Conservation (phyloP, 1,284 basidiomycete genomes). For the Inonotus hispidus region DNA sequence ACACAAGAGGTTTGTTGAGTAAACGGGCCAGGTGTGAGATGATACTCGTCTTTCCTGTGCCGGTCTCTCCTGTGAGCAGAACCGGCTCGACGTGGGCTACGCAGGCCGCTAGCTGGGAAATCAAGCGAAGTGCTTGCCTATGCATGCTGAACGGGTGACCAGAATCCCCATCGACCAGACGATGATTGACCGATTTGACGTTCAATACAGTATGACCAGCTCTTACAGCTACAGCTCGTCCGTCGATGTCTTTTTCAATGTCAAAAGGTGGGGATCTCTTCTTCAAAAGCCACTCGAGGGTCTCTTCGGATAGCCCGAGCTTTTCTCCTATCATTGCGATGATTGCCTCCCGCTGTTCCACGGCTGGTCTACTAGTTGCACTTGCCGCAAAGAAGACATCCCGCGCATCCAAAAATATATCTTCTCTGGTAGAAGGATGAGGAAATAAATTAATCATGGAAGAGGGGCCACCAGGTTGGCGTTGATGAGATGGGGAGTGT, state of each 20-base stretch:
- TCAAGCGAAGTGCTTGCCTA: constrained; percentile 74
- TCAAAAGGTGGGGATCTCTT: constrained; percentile 67
- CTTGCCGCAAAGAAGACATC: constrained; percentile 90
- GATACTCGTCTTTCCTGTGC: constrained; percentile 96
- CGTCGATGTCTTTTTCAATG: constrained; percentile 62
- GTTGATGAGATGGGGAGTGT: neutral
- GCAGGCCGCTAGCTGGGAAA: constrained; percentile 79
- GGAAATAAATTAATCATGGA: constrained; percentile 52
- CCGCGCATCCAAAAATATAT: constrained; percentile 84
- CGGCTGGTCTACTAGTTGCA: constrained; percentile 47
- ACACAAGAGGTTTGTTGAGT: constrained; percentile 75
- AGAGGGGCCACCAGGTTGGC: constrained; percentile 16
- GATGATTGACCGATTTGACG: constrained; percentile 37
- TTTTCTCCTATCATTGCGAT: constrained; percentile 53
- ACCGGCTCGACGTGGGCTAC: constrained; percentile 79
- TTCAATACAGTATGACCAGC: constrained; percentile 53
- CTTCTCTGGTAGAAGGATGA: constrained; percentile 82
- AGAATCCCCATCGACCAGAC: constrained; percentile 30
- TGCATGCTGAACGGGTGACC: constrained; percentile 85
- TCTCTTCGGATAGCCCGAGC: constrained; percentile 62
- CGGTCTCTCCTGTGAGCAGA: constrained; percentile 95
- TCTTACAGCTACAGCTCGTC: constrained; percentile 46
- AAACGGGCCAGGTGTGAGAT: constrained; percentile 84
- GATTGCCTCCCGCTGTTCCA: constrained; percentile 44
- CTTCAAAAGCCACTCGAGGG: constrained; percentile 48